Conservation (phyloP, 331 rosid species). For the Rosa hybrid region DNA sequence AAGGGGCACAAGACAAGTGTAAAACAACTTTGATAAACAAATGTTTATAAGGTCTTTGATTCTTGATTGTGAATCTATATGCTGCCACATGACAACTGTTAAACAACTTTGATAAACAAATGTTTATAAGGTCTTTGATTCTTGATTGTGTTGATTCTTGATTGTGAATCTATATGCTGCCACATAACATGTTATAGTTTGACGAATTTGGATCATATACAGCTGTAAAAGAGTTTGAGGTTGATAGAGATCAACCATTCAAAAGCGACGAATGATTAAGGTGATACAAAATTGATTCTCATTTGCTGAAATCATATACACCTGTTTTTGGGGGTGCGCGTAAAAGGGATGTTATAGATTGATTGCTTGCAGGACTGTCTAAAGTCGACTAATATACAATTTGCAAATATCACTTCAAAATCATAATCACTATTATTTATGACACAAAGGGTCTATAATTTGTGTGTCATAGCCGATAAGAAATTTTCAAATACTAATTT, state of each 20-base stretch:
- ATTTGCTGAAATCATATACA: background rate
- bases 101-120: background rate
- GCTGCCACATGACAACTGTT: background rate
- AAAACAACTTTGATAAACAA: background rate
- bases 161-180: background rate
- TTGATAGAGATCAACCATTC: background rate
- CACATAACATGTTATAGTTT: background rate
- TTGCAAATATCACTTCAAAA: background rate
- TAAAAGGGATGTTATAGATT: background rate
- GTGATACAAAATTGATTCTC: background rate
- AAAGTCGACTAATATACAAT: background rate
- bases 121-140: background rate
- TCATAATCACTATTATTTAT: no score
- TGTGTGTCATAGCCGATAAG: no score
- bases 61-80: background rate
- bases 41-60: background rate
- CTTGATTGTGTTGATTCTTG: background rate
- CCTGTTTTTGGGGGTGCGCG: no score
- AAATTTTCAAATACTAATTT: no score
- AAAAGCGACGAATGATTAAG: background rate
- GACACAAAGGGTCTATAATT: background rate
- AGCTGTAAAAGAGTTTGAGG: background rate
- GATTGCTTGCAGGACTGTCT: background rate
- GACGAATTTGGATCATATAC: background rate
- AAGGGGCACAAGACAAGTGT: slow-evolving; percentile 9